These are phyloP conservation scores for Russula virescens DNA, from an alignment of 768 basidiomycete genomes.

Conservation along the genomic window DNA sequence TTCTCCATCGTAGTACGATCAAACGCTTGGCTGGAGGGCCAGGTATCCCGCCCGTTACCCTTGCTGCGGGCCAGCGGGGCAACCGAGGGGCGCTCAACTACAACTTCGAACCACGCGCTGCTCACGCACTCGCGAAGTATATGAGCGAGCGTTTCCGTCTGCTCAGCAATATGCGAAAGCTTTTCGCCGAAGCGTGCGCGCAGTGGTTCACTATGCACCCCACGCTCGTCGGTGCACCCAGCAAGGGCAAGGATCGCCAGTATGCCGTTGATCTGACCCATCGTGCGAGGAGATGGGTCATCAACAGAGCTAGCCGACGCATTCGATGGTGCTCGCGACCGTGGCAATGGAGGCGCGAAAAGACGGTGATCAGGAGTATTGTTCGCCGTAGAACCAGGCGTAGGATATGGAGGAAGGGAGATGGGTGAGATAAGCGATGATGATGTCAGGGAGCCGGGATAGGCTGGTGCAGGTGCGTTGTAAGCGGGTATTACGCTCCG, in stretches of 20 bases:
- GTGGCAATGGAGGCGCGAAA: slow-evolving; percentile 20
- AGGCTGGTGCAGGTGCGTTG: slow-evolving; percentile 26
- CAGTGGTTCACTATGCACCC: slow-evolving; percentile 29
- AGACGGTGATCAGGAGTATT: slow-evolving; percentile 21
- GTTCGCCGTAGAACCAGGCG: slow-evolving; percentile 19
- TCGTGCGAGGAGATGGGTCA: slow-evolving; percentile 14
- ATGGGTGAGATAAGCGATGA: slow-evolving; percentile 24
- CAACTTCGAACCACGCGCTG: slow-evolving; percentile 32
- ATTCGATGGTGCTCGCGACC: slow-evolving; percentile 16
- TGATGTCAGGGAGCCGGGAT: slow-evolving; percentile 21
- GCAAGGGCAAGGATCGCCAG: slow-evolving; percentile 32
- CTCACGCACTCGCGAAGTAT: slow-evolving; percentile 32
- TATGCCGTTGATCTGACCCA: slow-evolving; percentile 30
- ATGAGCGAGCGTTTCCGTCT: slow-evolving; percentile 28
- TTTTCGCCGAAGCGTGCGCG: slow-evolving; percentile 30
- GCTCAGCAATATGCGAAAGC: slow-evolving; percentile 29
- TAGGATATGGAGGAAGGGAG: slow-evolving; percentile 21
- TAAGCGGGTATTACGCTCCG: slow-evolving; percentile 24
- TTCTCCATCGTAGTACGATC: slow-evolving; percentile 22
- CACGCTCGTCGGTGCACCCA: slow-evolving; percentile 30
- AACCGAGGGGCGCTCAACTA: slow-evolving; percentile 11
- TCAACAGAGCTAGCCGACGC: slow-evolving; percentile 20
- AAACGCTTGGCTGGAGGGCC: slow-evolving; percentile 12
- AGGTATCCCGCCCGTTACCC: not conserved
- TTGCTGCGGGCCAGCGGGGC: not conserved